Evolutionary conservation across 257 asterid species (phyloP), one percentile per base, ranked within the genome.

Genomic region (Ophiorrhiza pumila): DNA sequence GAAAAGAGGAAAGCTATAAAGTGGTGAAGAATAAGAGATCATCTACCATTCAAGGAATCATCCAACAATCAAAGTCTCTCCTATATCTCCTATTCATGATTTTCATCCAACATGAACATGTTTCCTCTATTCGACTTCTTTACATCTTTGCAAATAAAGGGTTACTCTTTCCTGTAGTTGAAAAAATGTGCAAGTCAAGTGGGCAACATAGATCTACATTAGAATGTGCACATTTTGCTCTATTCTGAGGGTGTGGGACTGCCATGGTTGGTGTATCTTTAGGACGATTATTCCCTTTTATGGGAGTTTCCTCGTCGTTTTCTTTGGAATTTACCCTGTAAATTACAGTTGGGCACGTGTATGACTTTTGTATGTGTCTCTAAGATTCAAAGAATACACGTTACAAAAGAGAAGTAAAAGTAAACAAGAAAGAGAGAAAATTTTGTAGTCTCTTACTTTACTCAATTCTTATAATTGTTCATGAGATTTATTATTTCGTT

Each of bases 241-340:
- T 5, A 17, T 27, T 60, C 7, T 79, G 50, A 69, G 74, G 74
- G 41, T 72, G 81, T 79, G 63, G 77, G 78, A 75, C 80, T 66
- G 76, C 35, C 74, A 76, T 64, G 57, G 35, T 68, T 65, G 7
- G n/a, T 42, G 66, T 81, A 76, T 78, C 74, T 71, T 76, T 56
- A 85, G 88, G 92, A 84, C 89, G 85, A 85, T 78, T 84, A 75
- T 72, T 84, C 85, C 86, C 91, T 85, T 89, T 85, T 81, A 76
- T 85, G 82, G 65, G 74, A 64, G 63, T 78, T 74, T 82, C 43
- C 55, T 83, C 87, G 90, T 87, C 91, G 80, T 81, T 83, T 86
- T 76, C 79, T 73, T 59, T 83, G 87, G 83, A 82, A 25, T 78
- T 83, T 72, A 77, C 76, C 73, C 49, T 57, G 81, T 56, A 31